phyloP scores from a whole-genome alignment of 768 basidiomycete genomes.

The Imleria badia region DNA sequence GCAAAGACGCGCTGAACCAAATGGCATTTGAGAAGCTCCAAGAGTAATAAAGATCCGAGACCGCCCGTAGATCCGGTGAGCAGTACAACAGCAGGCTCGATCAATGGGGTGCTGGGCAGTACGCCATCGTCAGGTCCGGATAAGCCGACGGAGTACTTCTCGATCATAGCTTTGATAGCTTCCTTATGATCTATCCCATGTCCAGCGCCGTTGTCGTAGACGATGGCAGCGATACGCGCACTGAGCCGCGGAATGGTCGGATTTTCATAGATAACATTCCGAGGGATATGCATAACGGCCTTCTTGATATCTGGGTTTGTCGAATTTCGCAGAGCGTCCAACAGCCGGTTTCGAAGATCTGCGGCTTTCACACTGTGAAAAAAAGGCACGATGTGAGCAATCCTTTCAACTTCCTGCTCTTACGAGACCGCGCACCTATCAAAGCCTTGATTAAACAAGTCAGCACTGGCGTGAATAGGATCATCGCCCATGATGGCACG shows the following conservation, averaged over 20 bases:
- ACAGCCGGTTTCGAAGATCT: conserved; percentile 24
- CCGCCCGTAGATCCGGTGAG: conserved; percentile 43
- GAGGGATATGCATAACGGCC: conserved; percentile 25
- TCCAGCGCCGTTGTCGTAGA: neutral
- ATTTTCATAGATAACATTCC: conserved; percentile 36
- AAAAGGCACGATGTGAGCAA: neutral
- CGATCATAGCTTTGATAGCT: conserved; percentile 39
- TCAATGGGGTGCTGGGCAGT: neutral
- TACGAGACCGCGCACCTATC: conserved; percentile 31
- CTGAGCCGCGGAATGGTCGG: conserved; percentile 41
- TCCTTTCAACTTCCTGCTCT: neutral
- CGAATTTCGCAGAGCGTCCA: conserved; percentile 30
- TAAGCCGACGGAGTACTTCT: conserved; percentile 35
- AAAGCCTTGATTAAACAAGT: conserved; percentile 37
- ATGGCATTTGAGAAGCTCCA: conserved; percentile 22
- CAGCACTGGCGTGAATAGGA: conserved; percentile 10
- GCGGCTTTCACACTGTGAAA: conserved; percentile 31
- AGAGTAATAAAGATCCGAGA: conserved; percentile 39
- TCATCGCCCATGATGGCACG: conserved; percentile 5
- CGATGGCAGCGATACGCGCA: conserved; percentile 17
- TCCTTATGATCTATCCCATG: conserved; percentile 9
- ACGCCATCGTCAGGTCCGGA: conserved; percentile 10
- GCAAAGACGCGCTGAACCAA: conserved; percentile 33
- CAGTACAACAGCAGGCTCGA: conserved; percentile 28
- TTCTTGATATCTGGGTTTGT: conserved; percentile 27